Evolutionary conservation across 495 filamentous ascomycete species (phyloP), one percentile per base, ranked within the genome.

Genomic region (Aeminium ludgeri): DNA sequence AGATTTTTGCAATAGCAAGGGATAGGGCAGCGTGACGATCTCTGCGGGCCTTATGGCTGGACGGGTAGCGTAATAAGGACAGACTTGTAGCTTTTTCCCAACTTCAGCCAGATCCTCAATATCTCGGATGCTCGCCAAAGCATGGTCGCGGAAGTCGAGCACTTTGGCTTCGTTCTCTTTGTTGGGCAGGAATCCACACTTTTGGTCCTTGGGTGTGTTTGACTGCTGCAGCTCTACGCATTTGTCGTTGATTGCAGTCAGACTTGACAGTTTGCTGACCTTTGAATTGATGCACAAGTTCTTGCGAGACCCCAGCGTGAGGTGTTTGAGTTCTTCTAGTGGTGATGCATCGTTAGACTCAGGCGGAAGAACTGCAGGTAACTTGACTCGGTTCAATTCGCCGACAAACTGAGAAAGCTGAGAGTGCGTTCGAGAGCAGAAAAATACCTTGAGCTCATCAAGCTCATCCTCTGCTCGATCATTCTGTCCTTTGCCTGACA

Each of bases 51-150:
- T 78, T 33, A 93, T 81, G 6, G 80, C 75, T 2, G 78, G 66
- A 31, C 89, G 71, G 0, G 91, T 86, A 34, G 89, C 85, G 58
- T 97, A 97, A 57, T 97, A 97, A 6, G 89, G 91, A 58, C 89
- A 97, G 13, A 95, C 74, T 1, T 77, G 76, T 15, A 93, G 61
- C 30, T 78, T 68, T 50, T 76, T 83, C 4, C 89, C 89, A 1
- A 94, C 62, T 11, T 63, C 61, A 33, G 74, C 78, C 19, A 96
- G 66, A 49, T 97, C 91, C 55, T 97, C 89, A 43, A 97, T 96
- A 55, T 97, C 89, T 12, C 81, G 78, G 7, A 97, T 67, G 0
- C 70, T 82, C 4, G 91, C 86, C 36, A 96, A 58, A 12, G 79
- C 70, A 54, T 83, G 76, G 52, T 96, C 91, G n/a, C 89, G 70